Base-by-base conservation (phyloP, 352 stramenopile genomes). In the Thalassiosira oceanica region DNA sequence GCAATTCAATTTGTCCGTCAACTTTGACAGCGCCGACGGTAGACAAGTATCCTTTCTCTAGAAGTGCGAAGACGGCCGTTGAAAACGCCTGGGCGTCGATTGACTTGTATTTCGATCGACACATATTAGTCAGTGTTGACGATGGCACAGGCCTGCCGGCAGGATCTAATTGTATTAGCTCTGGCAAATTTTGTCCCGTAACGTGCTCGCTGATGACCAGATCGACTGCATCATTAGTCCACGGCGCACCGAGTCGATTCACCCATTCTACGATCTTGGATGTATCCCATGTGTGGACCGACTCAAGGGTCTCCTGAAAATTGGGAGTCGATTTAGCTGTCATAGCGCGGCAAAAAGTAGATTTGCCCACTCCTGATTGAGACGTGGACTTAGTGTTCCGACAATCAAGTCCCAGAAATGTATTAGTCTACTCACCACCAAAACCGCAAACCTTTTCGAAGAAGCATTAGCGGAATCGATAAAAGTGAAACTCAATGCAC, bases 1-100 rank as follows among this genome's bases (percentile, higher is more conserved):
- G 41, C 2, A 70, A 36, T 46, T 60, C 1, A 2, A 70, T 35
- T 5, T 20, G 45, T 26, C 49, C 49, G 3, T 70, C 39, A n/a
- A 70, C 60, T 50, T 70, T 70, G 0, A 62, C 48, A 2, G 31
- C 60, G n/a, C 60, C 60, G 18, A 70, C 60, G 16, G 60, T 70
- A 8, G 36, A 55, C 7, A 70, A 42, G 23, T 70, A 70, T 5
- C 60, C 49, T 37, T 70, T 70, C 35, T 44, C 20, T 43, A 13
- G 37, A 1, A 70, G 49, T 23, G 60, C 49, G 43, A 28, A 49
- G 18, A 70, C 56, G 24, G 60, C 49, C 23, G 21, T 50, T 2
- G 49, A 37, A 49, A 70, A 62, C 0, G 28, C 48, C 1, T 48
- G 7, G 10, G 26, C 20, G 29, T 70, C 39, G 18, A 70, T 53